Base-by-base conservation (phyloP, 129 eudicot species). In the Ambrosia artemisiifolia region DNA sequence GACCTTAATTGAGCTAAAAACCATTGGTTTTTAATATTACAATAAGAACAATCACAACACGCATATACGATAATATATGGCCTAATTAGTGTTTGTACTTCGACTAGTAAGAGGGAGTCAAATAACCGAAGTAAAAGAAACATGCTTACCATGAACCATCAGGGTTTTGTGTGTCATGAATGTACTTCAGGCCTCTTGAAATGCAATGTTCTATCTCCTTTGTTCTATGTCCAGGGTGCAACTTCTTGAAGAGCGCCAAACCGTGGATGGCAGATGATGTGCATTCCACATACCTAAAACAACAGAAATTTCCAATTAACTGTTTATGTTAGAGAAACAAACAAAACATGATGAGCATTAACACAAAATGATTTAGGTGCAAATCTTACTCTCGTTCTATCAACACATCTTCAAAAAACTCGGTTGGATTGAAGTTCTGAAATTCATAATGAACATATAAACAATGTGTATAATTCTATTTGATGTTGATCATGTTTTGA, bases 241-340 rank as follows among this genome's bases (percentile, higher is more conserved):
- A 42, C 51, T 77, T 83, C 42, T 75, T 83, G 75, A 91, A 91
- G 4, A 85, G 63, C n/a, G 28, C 38, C 18, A 88, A 65, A 53
- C 71, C 84, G 67, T 85, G 91, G 34, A 91, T 65, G 12, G 79
- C 84, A 1, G 88, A 67, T 10, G 89, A 64, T 2, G 95, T 91
- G 78, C 90, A 85, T 77, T 91, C 97, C 16, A 88, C 89, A 75
- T 91, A 83, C 79, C 97, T 91, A 51, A 64, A 69, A 59, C 9
- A 18, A 17, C 47, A 51, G 19, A 48, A 59, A 65, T 9, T 2
- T 53, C 7, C 38, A 2, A 2, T 8, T 0, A 42, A 2, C 2
- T 51, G 32, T 53, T 60, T 56, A 75, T 33, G 4, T 4, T 59
- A n/a, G 17, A 42, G 10, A 14, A 35, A 16, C 16, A 42, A 34